These are phyloP conservation scores for Chrysanthemum makinoi DNA, from an alignment of 129 eudicot genomes.

Conservation along the genomic window DNA sequence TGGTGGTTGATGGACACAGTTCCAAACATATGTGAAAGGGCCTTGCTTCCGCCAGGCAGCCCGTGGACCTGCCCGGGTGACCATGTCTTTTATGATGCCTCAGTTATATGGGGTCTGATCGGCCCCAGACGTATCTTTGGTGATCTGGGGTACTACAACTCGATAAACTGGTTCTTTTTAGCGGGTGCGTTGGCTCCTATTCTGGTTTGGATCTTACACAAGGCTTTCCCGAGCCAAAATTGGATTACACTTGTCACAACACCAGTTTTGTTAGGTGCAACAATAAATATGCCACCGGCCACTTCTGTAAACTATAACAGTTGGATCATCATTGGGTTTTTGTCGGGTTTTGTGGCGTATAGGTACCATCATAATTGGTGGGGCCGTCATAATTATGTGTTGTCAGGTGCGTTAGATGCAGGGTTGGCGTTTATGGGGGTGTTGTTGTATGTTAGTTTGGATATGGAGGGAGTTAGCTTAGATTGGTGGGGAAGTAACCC, in stretches of 20 bases:
- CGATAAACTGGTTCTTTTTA: constrained; percentile 77
- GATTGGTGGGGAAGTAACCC: constrained; percentile 40
- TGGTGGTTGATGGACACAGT: constrained; percentile 44
- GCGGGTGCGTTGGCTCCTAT: constrained; percentile 72
- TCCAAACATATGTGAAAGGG: constrained; percentile 31
- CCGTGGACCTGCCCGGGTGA: constrained; percentile 93
- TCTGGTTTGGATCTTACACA: constrained; percentile 58
- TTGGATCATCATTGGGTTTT: constrained; percentile 37
- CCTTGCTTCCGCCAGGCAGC: constrained; percentile 57
- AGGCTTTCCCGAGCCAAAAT: constrained; percentile 45
- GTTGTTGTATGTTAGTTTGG: constrained; percentile 30
- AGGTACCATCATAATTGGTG: constrained; percentile 34
- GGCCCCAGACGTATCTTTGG: constrained; percentile 89
- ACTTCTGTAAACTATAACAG: constrained; percentile 39
- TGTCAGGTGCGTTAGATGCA: constrained; percentile 55
- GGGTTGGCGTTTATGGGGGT: constrained; percentile 54
- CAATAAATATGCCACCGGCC: constrained; percentile 53
- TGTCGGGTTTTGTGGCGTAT: constrained; percentile 35
- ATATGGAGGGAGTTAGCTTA: constrained; percentile 16
- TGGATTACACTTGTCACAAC: constrained; percentile 43
- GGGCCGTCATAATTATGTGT: constrained; percentile 41
- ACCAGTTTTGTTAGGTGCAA: constrained; percentile 41
- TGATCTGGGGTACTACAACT: constrained; percentile 65
- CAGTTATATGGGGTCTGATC: constrained; percentile 84
- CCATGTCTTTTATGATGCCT: constrained; percentile 90